Percentiles rank a stretch among this genome's conserved stretches.
phyloP scores from a whole-genome alignment of 441 rosid genomes.

The Erysimum pusillum region DNA sequence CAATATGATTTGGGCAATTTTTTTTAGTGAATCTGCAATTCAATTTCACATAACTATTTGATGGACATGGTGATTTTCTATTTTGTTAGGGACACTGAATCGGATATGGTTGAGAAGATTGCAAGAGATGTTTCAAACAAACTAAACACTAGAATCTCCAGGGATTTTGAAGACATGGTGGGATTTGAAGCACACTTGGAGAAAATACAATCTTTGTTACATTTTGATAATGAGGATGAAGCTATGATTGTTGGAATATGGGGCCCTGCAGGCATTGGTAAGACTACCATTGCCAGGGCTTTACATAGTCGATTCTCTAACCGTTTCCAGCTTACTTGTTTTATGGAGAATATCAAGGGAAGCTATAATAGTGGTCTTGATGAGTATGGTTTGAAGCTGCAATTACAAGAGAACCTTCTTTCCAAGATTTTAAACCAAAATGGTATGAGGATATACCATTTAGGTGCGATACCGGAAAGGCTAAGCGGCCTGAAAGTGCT shows the following conservation, averaged over 20 bases:
- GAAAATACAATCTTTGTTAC: too few relatives aligned
- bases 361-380: not conserved
- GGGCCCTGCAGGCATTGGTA: too few relatives aligned
- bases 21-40: not conserved
- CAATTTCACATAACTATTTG: not conserved
- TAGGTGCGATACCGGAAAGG: conserved; percentile 26
- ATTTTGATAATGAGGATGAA: too few relatives aligned
- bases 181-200: too few relatives aligned
- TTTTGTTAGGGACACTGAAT: conserved; percentile 25
- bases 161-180: too few relatives aligned
- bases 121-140: not conserved
- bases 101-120: conserved; percentile 30
- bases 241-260: too few relatives aligned
- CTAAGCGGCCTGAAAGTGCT: conserved; percentile 21
- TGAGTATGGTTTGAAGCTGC: not conserved
- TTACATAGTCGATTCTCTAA: too few relatives aligned
- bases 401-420: conserved; percentile 7
- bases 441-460: not conserved
- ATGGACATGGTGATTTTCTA: not conserved
- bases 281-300: too few relatives aligned
- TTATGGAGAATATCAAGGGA: conserved; percentile 12
- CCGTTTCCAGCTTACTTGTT: too few relatives aligned
- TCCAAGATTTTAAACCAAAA: conserved; percentile 9
- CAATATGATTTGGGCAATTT: too few relatives aligned
- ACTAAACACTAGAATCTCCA: too few relatives aligned